These are phyloP conservation scores for Saccharomyces hybrid DNA, from an alignment of 1,139 yeast species.

Conservation along the genomic window DNA sequence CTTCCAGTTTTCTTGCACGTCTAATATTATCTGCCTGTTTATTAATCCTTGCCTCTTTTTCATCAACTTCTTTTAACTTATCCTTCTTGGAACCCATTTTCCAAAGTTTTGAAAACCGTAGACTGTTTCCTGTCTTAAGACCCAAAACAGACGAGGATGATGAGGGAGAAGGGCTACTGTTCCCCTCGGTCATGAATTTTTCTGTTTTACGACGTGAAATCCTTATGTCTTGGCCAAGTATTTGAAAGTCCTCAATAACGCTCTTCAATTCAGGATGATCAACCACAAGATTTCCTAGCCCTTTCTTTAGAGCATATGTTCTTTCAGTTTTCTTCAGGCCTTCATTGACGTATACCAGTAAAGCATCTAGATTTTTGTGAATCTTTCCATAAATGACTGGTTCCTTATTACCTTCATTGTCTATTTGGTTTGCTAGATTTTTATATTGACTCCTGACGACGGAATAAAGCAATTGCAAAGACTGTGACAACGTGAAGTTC, in stretches of 20 bases:
- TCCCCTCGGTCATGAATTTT: conserved; percentile 1
- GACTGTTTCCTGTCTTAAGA: conserved; percentile 5
- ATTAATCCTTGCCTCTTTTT: conserved; percentile 5
- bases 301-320: conserved; percentile 13
- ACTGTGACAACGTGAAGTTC: conserved; percentile 24
- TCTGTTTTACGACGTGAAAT: conserved; percentile 12
- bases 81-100: conserved; percentile 5
- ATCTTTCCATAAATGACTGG: conserved; percentile 13
- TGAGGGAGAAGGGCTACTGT: not conserved
- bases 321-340: conserved; percentile 22
- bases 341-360: conserved; percentile 21
- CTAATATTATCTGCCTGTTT: conserved; percentile 20
- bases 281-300: conserved; percentile 6
- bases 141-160: not conserved
- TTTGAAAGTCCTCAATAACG: conserved; percentile 23
- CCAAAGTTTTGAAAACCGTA: conserved; percentile 10
- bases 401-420: conserved; percentile 7
- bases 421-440: conserved; percentile 14
- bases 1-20: conserved; percentile 11
- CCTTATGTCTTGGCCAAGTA: conserved; percentile 27
- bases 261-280: conserved; percentile 11
- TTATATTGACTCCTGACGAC: conserved; percentile 22
- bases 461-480: conserved; percentile 24
- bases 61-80: conserved; percentile 14
- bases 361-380: conserved; percentile 12